phyloP scores from a whole-genome alignment of 106 monocot species.

The Dendrobium nobile region DNA sequence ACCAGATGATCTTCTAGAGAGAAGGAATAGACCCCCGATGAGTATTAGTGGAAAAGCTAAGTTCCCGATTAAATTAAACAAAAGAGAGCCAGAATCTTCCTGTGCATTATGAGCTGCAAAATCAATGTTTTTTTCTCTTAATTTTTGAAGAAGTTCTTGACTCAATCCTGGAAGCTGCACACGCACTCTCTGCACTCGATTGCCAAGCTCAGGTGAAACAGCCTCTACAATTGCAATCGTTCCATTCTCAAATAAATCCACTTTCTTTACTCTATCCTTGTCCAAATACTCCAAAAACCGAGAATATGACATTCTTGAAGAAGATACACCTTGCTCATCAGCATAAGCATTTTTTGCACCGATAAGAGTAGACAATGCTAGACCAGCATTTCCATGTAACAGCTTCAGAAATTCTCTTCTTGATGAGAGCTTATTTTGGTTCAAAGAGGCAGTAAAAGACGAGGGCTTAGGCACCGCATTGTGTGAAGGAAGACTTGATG shows the following conservation, averaged over 20 bases:
- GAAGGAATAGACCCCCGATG: constrained; percentile 84
- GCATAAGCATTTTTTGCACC: constrained; percentile 51
- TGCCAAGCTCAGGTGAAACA: constrained; percentile 85
- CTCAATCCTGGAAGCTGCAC: constrained; percentile 96
- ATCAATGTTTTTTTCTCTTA: constrained; percentile 90
- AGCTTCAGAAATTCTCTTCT: constrained; percentile 85
- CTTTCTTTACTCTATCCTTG: constrained; percentile 86
- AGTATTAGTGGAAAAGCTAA: constrained; percentile 83
- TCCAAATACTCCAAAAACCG: constrained; percentile 88
- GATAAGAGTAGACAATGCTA: constrained; percentile 45
- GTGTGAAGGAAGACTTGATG: constrained; percentile 25
- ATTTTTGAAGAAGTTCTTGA: constrained; percentile 91
- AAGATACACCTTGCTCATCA: constrained; percentile 89
- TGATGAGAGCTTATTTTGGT: constrained; percentile 39
- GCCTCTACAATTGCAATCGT: constrained; percentile 97
- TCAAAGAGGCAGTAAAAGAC: constrained; percentile 51
- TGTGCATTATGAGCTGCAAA: constrained; percentile 92
- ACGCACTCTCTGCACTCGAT: constrained; percentile 77
- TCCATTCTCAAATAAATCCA: constrained; percentile 93
- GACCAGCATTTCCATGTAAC: constrained; percentile 69
- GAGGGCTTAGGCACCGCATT: constrained; percentile 30
- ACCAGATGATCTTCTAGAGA: constrained; percentile 79
- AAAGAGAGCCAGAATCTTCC: constrained; percentile 74
- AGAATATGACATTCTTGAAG: constrained; percentile 98
- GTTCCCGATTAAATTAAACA: constrained; percentile 93